Conservation (phyloP, 106 monocot genomes). For the Apostasia ramifera region DNA sequence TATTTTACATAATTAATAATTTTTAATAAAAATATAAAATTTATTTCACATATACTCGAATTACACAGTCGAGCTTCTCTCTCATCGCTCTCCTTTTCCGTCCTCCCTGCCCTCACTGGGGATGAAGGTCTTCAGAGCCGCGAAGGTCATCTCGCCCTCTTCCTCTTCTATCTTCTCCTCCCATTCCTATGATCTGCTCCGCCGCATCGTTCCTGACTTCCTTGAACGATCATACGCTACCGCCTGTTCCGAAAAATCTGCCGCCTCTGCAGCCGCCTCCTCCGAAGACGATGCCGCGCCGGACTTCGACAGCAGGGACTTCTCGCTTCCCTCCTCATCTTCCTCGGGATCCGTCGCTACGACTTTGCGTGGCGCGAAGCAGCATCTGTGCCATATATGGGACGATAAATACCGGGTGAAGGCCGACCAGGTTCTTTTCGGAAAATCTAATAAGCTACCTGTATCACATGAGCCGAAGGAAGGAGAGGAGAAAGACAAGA, state of each 20-base stretch:
- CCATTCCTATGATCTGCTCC: not conserved
- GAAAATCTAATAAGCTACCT: slow-evolving; percentile 6
- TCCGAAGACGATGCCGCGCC: slow-evolving; percentile 10
- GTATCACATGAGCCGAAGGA: slow-evolving; percentile 9
- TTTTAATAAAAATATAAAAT: too few relatives aligned
- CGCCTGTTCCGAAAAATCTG: slow-evolving; percentile 4
- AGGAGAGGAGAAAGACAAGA: slow-evolving; percentile 41
- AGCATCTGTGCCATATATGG: slow-evolving; percentile 22
- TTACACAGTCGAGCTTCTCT: too few relatives aligned
- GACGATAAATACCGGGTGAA: slow-evolving; percentile 43
- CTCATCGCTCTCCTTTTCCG: not conserved
- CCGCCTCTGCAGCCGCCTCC: slow-evolving; percentile 5
- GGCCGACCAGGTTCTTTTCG: slow-evolving; percentile 60
- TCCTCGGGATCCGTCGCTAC: not conserved
- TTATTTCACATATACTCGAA: too few relatives aligned
- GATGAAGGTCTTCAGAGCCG: slow-evolving; percentile 11
- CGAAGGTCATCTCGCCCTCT: slow-evolving; percentile 5
- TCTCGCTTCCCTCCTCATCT: slow-evolving; percentile 16
- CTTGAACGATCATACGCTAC: slow-evolving; percentile 14
- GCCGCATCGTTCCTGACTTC: slow-evolving; percentile 9
- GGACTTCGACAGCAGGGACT: slow-evolving; percentile 59
- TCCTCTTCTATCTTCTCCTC: slow-evolving; percentile 3
- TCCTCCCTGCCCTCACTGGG: not conserved
- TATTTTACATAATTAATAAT: too few relatives aligned
- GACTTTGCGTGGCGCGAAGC: not conserved